These are phyloP conservation scores for Margaritispora aquatica DNA, from an alignment of 495 filamentous ascomycete genomes.

Conservation along the genomic window DNA sequence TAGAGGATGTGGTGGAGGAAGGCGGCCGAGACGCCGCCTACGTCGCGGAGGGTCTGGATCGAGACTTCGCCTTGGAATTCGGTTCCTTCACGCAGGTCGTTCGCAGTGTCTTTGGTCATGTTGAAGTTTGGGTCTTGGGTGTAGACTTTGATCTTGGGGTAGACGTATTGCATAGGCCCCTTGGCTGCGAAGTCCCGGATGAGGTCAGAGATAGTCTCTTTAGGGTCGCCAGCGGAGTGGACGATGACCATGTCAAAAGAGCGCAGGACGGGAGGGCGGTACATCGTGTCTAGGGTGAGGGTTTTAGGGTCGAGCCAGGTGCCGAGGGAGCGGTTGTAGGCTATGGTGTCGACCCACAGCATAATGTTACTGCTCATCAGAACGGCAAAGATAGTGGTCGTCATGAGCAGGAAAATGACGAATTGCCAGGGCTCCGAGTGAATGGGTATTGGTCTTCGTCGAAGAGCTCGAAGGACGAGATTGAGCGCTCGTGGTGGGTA, in stretches of 20 bases:
- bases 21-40: constrained; percentile 34
- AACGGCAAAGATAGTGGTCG: constrained; percentile 11
- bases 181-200: neutral
- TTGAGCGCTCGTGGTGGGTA: constrained; percentile 17
- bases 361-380: constrained; percentile 17
- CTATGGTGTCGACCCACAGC: constrained; percentile 15
- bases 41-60: constrained; percentile 29
- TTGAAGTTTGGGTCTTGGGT: constrained; percentile 15
- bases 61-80: constrained; percentile 2
- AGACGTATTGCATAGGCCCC: neutral
- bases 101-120: neutral
- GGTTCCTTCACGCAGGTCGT: neutral
- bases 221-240: constrained; percentile 10
- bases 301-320: constrained; percentile 8
- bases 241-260: constrained; percentile 21
- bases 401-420: constrained; percentile 4
- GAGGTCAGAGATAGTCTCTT: constrained; percentile 5
- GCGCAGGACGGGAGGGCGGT: constrained; percentile 10
- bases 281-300: constrained; percentile 6
- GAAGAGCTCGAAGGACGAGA: constrained; percentile 4
- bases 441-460: constrained; percentile 7
- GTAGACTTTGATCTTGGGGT: constrained; percentile 14
- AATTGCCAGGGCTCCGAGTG: constrained; percentile 18
- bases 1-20: constrained; percentile 38
- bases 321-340: constrained; percentile 3